Conservation (phyloP, 2,329 filamentous ascomycete species). For the Samsoniella hepiali region DNA sequence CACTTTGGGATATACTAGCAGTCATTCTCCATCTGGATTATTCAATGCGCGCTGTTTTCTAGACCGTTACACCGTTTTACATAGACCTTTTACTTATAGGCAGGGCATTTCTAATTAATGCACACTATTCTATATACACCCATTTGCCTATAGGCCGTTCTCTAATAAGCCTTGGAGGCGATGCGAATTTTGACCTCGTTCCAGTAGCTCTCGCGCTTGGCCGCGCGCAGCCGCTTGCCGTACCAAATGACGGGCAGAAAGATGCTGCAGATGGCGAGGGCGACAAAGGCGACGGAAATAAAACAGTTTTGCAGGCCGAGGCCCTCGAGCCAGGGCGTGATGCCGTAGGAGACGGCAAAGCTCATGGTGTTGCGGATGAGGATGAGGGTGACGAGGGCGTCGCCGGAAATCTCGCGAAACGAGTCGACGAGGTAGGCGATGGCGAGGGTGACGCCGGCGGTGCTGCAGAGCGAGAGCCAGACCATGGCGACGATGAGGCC, state of each 20-base stretch:
- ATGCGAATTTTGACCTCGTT: constrained; percentile 20
- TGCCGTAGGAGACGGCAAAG: constrained; percentile 37
- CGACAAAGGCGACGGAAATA: constrained; percentile 40
- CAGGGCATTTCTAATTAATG: background rate
- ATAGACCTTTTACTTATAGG: no score
- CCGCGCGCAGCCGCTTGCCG: constrained; percentile 34
- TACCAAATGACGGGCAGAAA: constrained; percentile 47
- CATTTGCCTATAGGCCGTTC: no score
- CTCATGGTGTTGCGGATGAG: constrained; percentile 38
- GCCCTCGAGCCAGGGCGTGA: constrained; percentile 43
- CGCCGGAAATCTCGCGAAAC: constrained; percentile 39
- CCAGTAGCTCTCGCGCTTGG: constrained; percentile 24
- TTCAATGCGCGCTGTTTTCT: background rate
- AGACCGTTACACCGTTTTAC: no score
- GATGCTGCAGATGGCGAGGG: constrained; percentile 36
- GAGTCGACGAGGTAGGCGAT: constrained; percentile 41
- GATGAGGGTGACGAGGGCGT: constrained; percentile 39
- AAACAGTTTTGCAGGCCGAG: constrained; percentile 43
- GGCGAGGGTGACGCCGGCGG: constrained; percentile 35
- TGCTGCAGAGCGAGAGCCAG: constrained; percentile 32
- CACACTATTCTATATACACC: background rate
- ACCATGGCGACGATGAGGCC: constrained; percentile 41
- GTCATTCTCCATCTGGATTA: background rate
- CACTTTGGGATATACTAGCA: background rate
- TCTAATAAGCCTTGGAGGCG: constrained; percentile 10